phyloP scores from a whole-genome alignment of 345 rosid genomes.

The Euclidium syriacum region DNA sequence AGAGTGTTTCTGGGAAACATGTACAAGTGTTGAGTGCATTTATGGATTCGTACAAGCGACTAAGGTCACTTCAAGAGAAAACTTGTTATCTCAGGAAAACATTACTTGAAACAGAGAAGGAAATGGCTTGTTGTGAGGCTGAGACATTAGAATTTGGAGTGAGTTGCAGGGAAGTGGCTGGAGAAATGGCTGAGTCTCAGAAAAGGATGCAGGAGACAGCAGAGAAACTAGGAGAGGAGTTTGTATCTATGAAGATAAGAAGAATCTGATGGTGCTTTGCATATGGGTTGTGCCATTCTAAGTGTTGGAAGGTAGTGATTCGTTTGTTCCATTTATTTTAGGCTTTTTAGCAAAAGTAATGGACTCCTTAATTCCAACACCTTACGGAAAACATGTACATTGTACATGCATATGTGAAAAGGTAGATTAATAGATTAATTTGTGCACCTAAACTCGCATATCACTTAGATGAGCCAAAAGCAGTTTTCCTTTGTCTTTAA shows the following conservation, averaged over 20 bases:
- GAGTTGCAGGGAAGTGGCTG: conserved; percentile 8
- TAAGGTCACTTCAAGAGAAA: conserved; percentile 27
- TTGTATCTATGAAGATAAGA: conserved; percentile 2
- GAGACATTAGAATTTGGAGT: conserved; percentile 30
- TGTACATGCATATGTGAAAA: background rate
- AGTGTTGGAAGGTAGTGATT: conserved; percentile 11
- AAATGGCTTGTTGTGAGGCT: conserved; percentile 28
- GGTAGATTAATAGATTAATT: conserved; percentile 1
- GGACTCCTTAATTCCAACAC: background rate
- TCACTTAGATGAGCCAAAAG: conserved; percentile 17
- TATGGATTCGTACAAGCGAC: conserved; percentile 11
- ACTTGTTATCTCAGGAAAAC: conserved; percentile 13
- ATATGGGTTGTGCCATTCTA: background rate
- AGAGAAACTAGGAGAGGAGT: conserved; percentile 16
- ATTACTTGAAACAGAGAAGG: conserved; percentile 30
- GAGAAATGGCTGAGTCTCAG: conserved; percentile 25
- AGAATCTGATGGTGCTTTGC: background rate
- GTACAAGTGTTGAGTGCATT: conserved; percentile 26
- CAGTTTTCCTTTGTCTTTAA: background rate
- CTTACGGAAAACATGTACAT: background rate
- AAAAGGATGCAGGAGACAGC: conserved; percentile 26
- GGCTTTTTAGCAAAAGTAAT: no score
- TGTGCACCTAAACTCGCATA: conserved; percentile 7
- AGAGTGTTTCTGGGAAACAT: conserved; percentile 29
- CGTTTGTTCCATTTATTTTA: background rate